phyloP scores from a whole-genome alignment of 2,329 filamentous ascomycete genomes.

The Cordyceps sp. region DNA sequence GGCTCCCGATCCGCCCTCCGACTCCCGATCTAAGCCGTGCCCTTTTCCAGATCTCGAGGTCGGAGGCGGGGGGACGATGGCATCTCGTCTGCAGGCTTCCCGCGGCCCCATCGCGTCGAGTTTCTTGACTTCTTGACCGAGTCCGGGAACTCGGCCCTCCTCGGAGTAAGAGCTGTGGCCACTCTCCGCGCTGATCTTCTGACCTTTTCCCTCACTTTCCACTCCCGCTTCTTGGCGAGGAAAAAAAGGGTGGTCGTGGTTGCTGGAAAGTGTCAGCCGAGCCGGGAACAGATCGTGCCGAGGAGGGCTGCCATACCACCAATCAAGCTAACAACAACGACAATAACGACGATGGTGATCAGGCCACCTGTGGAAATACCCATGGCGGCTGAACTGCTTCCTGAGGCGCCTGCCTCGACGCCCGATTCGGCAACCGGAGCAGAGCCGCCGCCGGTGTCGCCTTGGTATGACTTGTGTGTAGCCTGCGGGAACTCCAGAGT shows the following conservation, averaged over 20 bases:
- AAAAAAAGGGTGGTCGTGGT: slow-evolving; percentile 54
- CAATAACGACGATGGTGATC: slow-evolving; percentile 59
- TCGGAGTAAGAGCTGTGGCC: slow-evolving; percentile 43
- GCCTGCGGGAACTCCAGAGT: slow-evolving; percentile 23
- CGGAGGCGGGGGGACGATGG: slow-evolving; percentile 40
- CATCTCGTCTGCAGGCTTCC: slow-evolving; percentile 34
- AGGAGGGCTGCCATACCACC: slow-evolving; percentile 44
- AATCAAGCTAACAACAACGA: slow-evolving; percentile 47
- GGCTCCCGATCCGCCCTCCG: slow-evolving; percentile 16
- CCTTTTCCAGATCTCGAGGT: slow-evolving; percentile 44
- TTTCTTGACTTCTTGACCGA: slow-evolving; percentile 30
- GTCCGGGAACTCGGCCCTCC: slow-evolving; percentile 41
- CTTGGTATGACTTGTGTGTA: slow-evolving; percentile 15
- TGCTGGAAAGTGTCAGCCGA: slow-evolving; percentile 27
- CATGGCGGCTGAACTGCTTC: slow-evolving; percentile 37
- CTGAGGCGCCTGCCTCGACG: slow-evolving; percentile 47
- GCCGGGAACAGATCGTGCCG: too few relatives aligned
- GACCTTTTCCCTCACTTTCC: slow-evolving; percentile 59
- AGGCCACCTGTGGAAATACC: slow-evolving; percentile 51
- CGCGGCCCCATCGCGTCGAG: slow-evolving; percentile 17
- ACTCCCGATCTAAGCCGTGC: slow-evolving; percentile 20
- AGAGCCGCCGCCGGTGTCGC: slow-evolving; percentile 14
- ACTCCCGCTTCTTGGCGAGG: slow-evolving; percentile 70
- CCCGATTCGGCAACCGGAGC: slow-evolving; percentile 23
- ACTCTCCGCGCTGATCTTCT: slow-evolving; percentile 50